phyloP scores from a whole-genome alignment of 345 rosid species.

The Hibiscus tridactylites region DNA sequence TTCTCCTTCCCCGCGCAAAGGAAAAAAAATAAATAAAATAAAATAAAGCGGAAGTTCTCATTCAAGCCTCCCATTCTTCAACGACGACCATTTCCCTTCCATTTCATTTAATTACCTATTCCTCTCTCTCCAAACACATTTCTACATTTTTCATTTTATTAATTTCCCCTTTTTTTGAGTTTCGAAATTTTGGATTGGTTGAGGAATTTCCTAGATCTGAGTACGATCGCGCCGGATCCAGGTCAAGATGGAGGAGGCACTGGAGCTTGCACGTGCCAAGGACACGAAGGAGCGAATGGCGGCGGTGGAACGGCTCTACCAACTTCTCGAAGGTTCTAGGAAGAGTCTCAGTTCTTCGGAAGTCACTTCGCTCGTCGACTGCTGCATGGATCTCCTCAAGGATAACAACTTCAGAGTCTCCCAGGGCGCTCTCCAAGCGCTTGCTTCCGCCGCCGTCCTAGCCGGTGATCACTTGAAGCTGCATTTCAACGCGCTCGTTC shows the following conservation, averaged over 20 bases:
- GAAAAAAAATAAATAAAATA: neutral
- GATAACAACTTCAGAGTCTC: conserved; percentile 91
- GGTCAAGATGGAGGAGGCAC: conserved; percentile 79
- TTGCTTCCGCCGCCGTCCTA: conserved; percentile 97
- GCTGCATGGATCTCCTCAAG: conserved; percentile 92
- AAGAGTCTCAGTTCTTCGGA: conserved; percentile 66
- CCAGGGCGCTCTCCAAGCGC: conserved; percentile 89
- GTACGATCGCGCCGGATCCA: conserved; percentile 36
- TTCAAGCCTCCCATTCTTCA: conserved; percentile 12
- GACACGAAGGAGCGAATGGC: conserved; percentile 99
- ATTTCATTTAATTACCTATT: conserved; percentile 10
- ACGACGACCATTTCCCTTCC: neutral
- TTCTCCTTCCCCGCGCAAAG: neutral
- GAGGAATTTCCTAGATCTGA: conserved; percentile 36
- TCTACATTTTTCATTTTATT: neutral
- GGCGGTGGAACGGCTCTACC: conserved; percentile 85
- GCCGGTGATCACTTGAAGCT: conserved; percentile 89
- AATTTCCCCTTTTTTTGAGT: neutral
- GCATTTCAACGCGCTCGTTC: conserved; percentile 87
- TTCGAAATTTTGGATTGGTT: conserved; percentile 1
- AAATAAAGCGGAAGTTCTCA: conserved; percentile 35
- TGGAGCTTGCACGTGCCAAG: conserved; percentile 91
- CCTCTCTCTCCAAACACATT: conserved; percentile 4
- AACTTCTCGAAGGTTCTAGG: conserved; percentile 79
- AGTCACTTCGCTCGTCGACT: conserved; percentile 77